These are phyloP conservation scores for Ophiocordyceps australis DNA, from an alignment of 2,329 filamentous ascomycete genomes.

Conservation along the genomic window DNA sequence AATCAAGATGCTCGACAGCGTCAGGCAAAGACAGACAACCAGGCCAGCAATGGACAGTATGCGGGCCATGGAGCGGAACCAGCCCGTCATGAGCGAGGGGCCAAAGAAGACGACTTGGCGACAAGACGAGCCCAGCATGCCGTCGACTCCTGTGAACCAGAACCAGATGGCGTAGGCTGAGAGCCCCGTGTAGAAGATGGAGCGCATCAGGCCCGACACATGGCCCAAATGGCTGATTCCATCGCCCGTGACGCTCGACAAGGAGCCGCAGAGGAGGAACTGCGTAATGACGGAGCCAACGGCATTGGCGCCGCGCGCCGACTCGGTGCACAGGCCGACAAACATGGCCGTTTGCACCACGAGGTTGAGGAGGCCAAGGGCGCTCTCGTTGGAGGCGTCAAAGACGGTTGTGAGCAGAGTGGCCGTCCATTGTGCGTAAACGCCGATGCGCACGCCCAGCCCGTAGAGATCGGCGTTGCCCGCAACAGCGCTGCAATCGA, in stretches of 20 bases:
- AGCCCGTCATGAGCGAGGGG: constrained; percentile 3
- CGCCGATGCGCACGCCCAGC: constrained; percentile 8
- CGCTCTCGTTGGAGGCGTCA: constrained; percentile 5
- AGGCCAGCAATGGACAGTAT: constrained; percentile 4
- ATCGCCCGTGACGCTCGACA: constrained; percentile 9
- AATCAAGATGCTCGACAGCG: constrained; percentile 1
- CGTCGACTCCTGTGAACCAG: constrained; percentile 7
- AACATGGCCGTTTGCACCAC: constrained; percentile 11
- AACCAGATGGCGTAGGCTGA: constrained; percentile 8
- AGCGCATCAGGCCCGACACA: constrained; percentile 6
- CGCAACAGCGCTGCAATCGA: neutral
- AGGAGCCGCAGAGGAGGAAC: constrained; percentile 8
- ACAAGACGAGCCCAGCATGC: constrained; percentile 2
- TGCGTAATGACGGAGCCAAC: constrained; percentile 8
- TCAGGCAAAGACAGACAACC: constrained; percentile 3
- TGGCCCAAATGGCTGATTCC: constrained; percentile 6
- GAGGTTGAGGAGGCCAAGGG: constrained; percentile 10
- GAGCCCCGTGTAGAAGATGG: constrained; percentile 7
- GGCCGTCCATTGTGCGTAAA: constrained; percentile 9
- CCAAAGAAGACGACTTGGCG: constrained; percentile 6
- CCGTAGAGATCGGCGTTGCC: constrained; percentile 11
- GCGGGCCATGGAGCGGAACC: constrained; percentile 6
- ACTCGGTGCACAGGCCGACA: constrained; percentile 10
- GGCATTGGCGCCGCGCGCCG: constrained; percentile 4
- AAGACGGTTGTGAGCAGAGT: constrained; percentile 8